A percentile compares a stretch with the other conserved stretches of the same genome.
phyloP scores from a whole-genome alignment of 2,329 filamentous ascomycete genomes.

The Helotiales sp. region DNA sequence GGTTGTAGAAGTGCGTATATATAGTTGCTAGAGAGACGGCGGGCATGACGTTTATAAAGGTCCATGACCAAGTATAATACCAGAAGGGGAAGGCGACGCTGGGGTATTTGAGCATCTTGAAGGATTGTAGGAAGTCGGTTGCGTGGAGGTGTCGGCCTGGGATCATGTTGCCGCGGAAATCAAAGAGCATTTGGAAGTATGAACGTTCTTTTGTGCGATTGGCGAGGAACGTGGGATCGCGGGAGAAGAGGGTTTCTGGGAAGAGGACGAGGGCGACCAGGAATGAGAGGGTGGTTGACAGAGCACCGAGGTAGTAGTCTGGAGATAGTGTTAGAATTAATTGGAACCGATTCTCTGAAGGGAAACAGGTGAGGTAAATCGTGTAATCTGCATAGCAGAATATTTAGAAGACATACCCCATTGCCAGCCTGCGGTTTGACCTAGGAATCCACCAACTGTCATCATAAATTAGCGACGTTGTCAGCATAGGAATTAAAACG shows the following conservation, averaged over 20 bases:
- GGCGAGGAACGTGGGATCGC: slow-evolving; percentile 27
- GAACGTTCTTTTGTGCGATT: slow-evolving; percentile 25
- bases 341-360: background rate
- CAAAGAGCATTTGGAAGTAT: slow-evolving; percentile 29
- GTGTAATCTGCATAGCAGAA: no score
- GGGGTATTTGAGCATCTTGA: slow-evolving; percentile 32
- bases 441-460: slow-evolving; percentile 31
- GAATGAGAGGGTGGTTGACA: slow-evolving; percentile 27
- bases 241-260: slow-evolving; percentile 34
- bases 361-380: background rate
- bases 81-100: slow-evolving; percentile 30
- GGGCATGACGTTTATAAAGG: slow-evolving; percentile 33
- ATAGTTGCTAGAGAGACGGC: slow-evolving; percentile 29
- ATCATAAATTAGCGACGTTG: background rate
- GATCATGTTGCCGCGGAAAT: slow-evolving; percentile 29
- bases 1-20: slow-evolving; percentile 29
- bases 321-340: no score
- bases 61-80: slow-evolving; percentile 34
- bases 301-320: slow-evolving; percentile 33
- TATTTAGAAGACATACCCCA: no score
- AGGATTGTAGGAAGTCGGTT: slow-evolving; percentile 30
- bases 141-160: slow-evolving; percentile 27
- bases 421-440: slow-evolving; percentile 30
- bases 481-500: no score
- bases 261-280: slow-evolving; percentile 32